A percentile compares a stretch with the other conserved stretches of the same genome.
Evolutionary conservation across 495 filamentous ascomycete genomes (phyloP).

Genomic region (Hamigera avellanea): DNA sequence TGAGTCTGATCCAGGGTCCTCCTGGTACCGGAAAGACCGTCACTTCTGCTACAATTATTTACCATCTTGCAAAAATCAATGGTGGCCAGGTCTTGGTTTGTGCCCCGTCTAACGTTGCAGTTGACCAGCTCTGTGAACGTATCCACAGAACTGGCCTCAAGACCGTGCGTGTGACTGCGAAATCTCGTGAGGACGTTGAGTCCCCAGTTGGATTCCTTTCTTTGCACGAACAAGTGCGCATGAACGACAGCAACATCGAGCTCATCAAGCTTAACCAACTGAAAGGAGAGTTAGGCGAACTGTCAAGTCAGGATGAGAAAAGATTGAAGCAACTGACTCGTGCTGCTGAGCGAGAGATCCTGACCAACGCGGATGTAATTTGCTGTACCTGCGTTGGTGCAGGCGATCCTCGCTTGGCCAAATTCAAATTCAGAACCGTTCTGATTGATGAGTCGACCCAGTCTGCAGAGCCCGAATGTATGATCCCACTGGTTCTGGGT

Average conservation of each 20-base stretch:
- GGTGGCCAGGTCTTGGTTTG: constrained; percentile 93
- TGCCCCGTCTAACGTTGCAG: constrained; percentile 95
- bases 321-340: constrained; percentile 92
- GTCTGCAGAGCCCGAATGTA: constrained; percentile 97
- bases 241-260: constrained; percentile 94
- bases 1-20: constrained; percentile 94
- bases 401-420: constrained; percentile 86
- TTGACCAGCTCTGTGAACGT: constrained; percentile 96
- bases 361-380: constrained; percentile 94
- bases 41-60: constrained; percentile 98
- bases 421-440: constrained; percentile 96
- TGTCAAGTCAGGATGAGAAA: constrained; percentile 96
- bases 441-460: constrained; percentile 98
- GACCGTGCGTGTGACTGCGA: constrained; percentile 95
- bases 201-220: constrained; percentile 91
- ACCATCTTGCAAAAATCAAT: constrained; percentile 91
- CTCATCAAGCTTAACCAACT: constrained; percentile 83
- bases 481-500: constrained; percentile 95
- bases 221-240: constrained; percentile 90
- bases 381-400: constrained; percentile 99
- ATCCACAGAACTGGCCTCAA: constrained; percentile 93
- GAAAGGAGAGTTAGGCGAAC: constrained; percentile 81
- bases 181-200: constrained; percentile 96
- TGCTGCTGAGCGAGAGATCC: constrained; percentile 86
- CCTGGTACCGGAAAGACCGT: constrained; percentile 98